phyloP scores from a whole-genome alignment of 2,329 filamentous ascomycete genomes.

The Botryotinia calthae region DNA sequence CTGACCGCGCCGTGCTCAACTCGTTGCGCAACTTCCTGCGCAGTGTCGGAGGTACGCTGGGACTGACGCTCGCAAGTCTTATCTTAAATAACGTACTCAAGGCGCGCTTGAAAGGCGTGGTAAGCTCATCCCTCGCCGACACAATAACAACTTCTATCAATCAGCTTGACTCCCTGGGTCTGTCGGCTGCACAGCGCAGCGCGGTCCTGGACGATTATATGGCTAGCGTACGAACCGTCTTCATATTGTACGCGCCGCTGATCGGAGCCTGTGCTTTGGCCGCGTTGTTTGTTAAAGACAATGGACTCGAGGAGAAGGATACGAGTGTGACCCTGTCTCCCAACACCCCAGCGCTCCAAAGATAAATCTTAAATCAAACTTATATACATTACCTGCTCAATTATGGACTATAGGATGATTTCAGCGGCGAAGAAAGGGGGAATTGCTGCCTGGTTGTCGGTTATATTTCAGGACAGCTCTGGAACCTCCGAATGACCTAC shows the following conservation, averaged over 20 bases:
- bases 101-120: not conserved
- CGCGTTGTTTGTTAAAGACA: conserved; percentile 1
- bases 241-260: conserved; percentile 24
- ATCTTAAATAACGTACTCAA: conserved; percentile 21
- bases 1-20: conserved; percentile 37
- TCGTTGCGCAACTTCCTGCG: conserved; percentile 36
- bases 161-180: not conserved
- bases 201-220: conserved; percentile 32
- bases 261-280: conserved; percentile 10
- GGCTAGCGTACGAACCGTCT: conserved; percentile 32
- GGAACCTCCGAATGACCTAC: no score
- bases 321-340: not conserved
- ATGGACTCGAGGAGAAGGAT: conserved; percentile 12
- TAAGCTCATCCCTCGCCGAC: not conserved
- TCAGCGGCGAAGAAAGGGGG: no score
- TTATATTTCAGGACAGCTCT: no score
- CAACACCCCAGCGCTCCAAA: not conserved
- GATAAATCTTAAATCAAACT: conserved; percentile 1
- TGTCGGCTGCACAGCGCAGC: not conserved
- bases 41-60: conserved; percentile 33
- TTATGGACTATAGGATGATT: no score
- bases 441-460: no score
- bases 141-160: conserved; percentile 15
- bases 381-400: no score
- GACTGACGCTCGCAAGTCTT: conserved; percentile 21